Evolutionary conservation across 495 filamentous ascomycete species (phyloP).

Genomic region (Talaromyces proteolyticus): DNA sequence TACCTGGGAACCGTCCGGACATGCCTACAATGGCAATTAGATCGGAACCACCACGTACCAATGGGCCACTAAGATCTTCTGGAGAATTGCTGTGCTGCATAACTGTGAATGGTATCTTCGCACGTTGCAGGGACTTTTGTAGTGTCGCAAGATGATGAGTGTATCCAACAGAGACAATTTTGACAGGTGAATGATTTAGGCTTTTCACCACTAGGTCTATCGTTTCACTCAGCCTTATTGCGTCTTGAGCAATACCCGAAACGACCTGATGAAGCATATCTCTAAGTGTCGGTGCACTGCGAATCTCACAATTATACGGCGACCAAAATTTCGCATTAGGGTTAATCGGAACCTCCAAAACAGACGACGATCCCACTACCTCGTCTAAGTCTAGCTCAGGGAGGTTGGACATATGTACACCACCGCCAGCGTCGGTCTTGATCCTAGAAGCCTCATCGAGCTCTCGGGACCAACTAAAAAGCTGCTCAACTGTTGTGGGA

Average conservation of each 20-base stretch:
- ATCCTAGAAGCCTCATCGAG: slow-evolving; percentile 7
- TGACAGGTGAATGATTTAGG: neutral
- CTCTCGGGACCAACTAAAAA: slow-evolving; percentile 3
- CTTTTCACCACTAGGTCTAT: slow-evolving; percentile 4
- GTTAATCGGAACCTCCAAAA: slow-evolving; percentile 2
- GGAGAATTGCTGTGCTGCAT: neutral
- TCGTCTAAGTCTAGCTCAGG: slow-evolving; percentile 7
- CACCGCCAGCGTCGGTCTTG: slow-evolving; percentile 5
- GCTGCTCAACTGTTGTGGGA: slow-evolving; percentile 6
- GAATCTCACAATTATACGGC: slow-evolving; percentile 4
- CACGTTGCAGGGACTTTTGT: neutral
- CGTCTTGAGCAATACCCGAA: slow-evolving; percentile 7
- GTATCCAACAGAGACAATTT: neutral
- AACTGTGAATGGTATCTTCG: neutral
- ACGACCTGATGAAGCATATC: slow-evolving; percentile 8
- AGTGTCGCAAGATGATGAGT: neutral
- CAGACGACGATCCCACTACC: slow-evolving; percentile 6
- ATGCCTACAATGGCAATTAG: slow-evolving; percentile 16
- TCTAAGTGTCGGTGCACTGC: slow-evolving; percentile 5
- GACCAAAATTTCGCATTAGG: slow-evolving; percentile 7
- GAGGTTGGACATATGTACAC: slow-evolving; percentile 9
- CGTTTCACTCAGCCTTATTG: slow-evolving; percentile 8
- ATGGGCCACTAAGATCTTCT: neutral
- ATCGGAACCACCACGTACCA: neutral
- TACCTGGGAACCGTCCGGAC: slow-evolving; percentile 16